These are phyloP conservation scores for Macrophomina pseudophaseolina DNA, from an alignment of 2,329 filamentous ascomycete species.

Conservation along the genomic window DNA sequence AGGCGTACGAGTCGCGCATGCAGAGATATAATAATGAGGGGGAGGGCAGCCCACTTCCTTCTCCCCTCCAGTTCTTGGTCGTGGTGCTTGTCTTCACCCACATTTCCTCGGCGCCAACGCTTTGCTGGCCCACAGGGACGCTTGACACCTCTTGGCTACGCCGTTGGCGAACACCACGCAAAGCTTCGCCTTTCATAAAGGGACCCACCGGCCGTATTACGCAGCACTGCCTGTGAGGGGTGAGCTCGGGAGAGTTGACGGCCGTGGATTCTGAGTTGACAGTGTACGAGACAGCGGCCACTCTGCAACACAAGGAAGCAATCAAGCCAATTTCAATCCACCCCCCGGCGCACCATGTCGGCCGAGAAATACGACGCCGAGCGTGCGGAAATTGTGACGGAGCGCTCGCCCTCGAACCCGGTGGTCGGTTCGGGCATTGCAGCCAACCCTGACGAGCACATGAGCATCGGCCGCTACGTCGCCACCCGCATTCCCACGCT, in stretches of 20 bases:
- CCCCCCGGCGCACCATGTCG: background rate
- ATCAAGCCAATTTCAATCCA: too few species aligned
- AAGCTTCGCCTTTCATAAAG: background rate
- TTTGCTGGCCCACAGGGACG: background rate
- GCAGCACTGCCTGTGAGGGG: too few species aligned
- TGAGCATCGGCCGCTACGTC: constrained; percentile 55
- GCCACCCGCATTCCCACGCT: constrained; percentile 60
- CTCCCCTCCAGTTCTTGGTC: background rate
- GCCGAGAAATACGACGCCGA: constrained; percentile 9
- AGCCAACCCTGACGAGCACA: constrained; percentile 30
- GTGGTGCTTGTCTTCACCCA: background rate
- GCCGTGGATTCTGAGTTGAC: too few species aligned
- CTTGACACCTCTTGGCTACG: constrained; percentile 1
- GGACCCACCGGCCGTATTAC: too few species aligned
- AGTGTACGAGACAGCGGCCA: too few species aligned
- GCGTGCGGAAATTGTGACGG: background rate
- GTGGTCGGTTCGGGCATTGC: background rate
- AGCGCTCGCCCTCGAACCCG: background rate
- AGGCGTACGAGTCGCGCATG: background rate
- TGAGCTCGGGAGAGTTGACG: too few species aligned
- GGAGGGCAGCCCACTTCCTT: background rate
- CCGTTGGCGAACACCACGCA: background rate
- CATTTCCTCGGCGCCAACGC: constrained; percentile 4
- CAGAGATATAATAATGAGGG: background rate
- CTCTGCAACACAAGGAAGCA: too few species aligned